Conservation (phyloP, 2,329 filamentous ascomycete species). For the Botrytis squamosa region DNA sequence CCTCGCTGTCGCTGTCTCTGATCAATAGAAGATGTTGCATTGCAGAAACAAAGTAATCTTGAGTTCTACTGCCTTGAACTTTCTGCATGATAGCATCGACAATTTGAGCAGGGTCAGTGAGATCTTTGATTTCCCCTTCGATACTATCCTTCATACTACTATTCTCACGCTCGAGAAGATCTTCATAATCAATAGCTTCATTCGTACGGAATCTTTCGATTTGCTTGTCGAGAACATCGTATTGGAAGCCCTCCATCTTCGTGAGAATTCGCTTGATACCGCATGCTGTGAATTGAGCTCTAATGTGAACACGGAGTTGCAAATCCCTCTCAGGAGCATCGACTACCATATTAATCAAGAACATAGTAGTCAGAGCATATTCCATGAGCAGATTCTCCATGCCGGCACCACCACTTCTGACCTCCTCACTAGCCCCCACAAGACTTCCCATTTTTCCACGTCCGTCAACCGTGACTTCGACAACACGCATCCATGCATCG, state of each 20-base stretch:
- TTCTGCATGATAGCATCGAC: slow-evolving; percentile 89
- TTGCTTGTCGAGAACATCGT: slow-evolving; percentile 97
- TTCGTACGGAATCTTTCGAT: slow-evolving; percentile 90
- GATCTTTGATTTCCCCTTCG: slow-evolving; percentile 72
- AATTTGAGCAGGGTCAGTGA: slow-evolving; percentile 90
- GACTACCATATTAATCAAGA: slow-evolving; percentile 94
- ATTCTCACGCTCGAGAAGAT: slow-evolving; percentile 87
- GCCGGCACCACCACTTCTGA: slow-evolving; percentile 91
- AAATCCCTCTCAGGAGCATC: slow-evolving; percentile 88
- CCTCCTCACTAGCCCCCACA: slow-evolving; percentile 93
- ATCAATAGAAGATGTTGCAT: slow-evolving; percentile 94
- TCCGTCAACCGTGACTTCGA: slow-evolving; percentile 94
- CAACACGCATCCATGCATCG: slow-evolving; percentile 97
- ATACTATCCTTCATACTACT: slow-evolving; percentile 82
- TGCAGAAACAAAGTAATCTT: slow-evolving; percentile 94
- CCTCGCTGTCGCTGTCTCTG: slow-evolving; percentile 86
- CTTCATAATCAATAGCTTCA: slow-evolving; percentile 97
- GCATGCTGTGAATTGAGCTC: slow-evolving; percentile 93
- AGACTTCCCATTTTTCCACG: slow-evolving; percentile 98
- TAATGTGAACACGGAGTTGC: slow-evolving; percentile 87
- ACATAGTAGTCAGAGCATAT: slow-evolving; percentile 91
- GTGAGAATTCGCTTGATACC: slow-evolving; percentile 90
- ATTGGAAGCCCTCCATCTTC: slow-evolving; percentile 98
- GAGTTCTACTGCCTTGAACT: slow-evolving; percentile 77
- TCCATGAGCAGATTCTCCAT: slow-evolving; percentile 99